phyloP scores from a whole-genome alignment of 306 rosid genomes.

The Cajanus cajan region DNA sequence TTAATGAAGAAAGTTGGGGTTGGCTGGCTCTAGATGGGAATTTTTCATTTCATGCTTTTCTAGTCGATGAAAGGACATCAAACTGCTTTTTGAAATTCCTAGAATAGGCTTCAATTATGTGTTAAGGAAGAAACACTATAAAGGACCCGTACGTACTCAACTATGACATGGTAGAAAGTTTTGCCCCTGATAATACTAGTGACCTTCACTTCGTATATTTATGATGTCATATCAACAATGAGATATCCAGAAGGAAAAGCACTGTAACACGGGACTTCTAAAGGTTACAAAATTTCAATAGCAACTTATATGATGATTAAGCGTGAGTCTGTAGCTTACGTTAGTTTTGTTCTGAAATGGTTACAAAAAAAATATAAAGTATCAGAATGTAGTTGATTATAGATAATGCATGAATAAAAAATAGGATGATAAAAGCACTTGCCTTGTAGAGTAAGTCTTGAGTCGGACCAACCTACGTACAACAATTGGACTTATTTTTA shows the following conservation, averaged over 20 bases:
- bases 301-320: slow-evolving; percentile 3
- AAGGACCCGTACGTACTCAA: not conserved
- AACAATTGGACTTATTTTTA: not conserved
- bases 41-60: slow-evolving; percentile 34
- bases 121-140: not conserved
- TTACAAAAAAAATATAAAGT: not conserved
- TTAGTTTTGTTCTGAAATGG: slow-evolving; percentile 7
- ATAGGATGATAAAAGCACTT: not conserved
- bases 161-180: not conserved
- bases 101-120: slow-evolving; percentile 35
- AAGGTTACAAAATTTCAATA: not conserved
- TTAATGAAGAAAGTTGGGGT: slow-evolving; percentile 29
- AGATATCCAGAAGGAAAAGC: slow-evolving; percentile 10
- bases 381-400: not conserved
- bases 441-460: not conserved
- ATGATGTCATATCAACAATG: slow-evolving; percentile 35
- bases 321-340: not conserved
- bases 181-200: not conserved
- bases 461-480: not conserved
- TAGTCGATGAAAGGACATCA: slow-evolving; percentile 15
- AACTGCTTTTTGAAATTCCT: slow-evolving; percentile 32
- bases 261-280: not conserved
- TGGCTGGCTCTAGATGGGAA: slow-evolving; percentile 21
- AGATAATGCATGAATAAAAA: not conserved
- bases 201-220: slow-evolving; percentile 19